A percentile compares a stretch with the other conserved stretches of the same genome.
Evolutionary conservation across 768 basidiomycete species (phyloP).

Genomic region (Holtermannia corniformis): DNA sequence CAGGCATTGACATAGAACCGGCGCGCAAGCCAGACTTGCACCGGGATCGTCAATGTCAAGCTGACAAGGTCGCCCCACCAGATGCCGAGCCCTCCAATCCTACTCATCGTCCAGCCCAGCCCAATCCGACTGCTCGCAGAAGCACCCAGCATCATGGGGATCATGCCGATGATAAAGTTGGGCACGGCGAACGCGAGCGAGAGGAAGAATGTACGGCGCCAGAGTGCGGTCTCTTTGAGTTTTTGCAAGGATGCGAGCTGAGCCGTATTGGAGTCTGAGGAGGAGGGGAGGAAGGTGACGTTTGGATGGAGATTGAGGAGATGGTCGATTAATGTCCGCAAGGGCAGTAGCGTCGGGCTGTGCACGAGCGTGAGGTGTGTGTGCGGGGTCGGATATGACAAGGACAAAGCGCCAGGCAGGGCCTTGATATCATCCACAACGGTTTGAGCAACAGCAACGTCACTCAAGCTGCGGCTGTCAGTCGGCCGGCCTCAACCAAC

Average conservation of each 20-base stretch:
- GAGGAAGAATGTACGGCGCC: slow-evolving; percentile 68
- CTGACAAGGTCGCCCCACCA: slow-evolving; percentile 73
- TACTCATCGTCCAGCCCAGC: slow-evolving; percentile 42
- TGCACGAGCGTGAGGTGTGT: slow-evolving; percentile 31
- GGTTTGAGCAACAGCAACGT: slow-evolving; percentile 17
- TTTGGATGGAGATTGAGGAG: slow-evolving; percentile 31
- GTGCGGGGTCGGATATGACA: slow-evolving; percentile 25
- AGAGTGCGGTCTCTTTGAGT: slow-evolving; percentile 44
- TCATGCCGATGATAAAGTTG: slow-evolving; percentile 88
- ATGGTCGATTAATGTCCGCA: slow-evolving; percentile 37
- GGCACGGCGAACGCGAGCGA: slow-evolving; percentile 72
- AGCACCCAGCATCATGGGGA: slow-evolving; percentile 49
- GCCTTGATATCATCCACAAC: slow-evolving; percentile 13
- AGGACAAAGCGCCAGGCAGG: slow-evolving; percentile 30
- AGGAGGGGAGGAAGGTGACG: slow-evolving; percentile 37
- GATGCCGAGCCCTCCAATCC: slow-evolving; percentile 52
- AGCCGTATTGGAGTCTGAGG: slow-evolving; percentile 22
- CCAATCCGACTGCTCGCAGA: slow-evolving; percentile 14
- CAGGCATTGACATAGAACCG: slow-evolving; percentile 83
- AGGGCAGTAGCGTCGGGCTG: slow-evolving; percentile 34
- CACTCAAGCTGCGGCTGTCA: slow-evolving; percentile 18
- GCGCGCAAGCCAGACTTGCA: slow-evolving; percentile 82
- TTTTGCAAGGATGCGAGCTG: slow-evolving; percentile 41
- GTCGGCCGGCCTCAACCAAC: background rate
- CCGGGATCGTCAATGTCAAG: slow-evolving; percentile 70